Conservation (phyloP, 2,329 filamentous ascomycete genomes). For the Cryphonectria carpinicola region DNA sequence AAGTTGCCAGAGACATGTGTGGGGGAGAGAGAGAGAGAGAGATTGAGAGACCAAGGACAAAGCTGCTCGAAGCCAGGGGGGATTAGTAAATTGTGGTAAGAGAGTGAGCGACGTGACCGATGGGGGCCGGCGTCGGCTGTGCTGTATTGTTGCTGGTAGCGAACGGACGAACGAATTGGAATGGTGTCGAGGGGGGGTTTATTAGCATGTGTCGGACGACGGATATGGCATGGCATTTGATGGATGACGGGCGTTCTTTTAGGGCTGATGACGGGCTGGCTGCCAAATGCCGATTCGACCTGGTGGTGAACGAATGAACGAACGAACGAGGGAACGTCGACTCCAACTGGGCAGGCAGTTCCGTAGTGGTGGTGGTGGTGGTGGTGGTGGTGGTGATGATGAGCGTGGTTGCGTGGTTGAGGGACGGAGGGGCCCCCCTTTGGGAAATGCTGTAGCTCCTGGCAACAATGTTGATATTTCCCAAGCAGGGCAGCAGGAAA, state of each 20-base stretch:
- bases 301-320: neutral
- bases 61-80: too few species aligned
- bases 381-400: neutral
- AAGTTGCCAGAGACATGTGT: neutral
- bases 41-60: neutral
- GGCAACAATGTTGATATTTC: neutral
- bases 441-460: neutral
- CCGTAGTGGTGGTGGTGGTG: neutral
- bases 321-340: neutral
- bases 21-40: neutral
- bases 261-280: neutral
- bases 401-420: neutral
- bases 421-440: neutral
- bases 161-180: neutral
- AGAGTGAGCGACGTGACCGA: constrained; percentile 1
- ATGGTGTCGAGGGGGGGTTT: neutral
- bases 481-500: neutral
- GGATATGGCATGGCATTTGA: constrained; percentile 3
- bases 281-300: neutral
- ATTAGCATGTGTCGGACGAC: neutral
- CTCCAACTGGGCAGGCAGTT: too few species aligned
- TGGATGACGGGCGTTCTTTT: neutral
- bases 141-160: neutral
- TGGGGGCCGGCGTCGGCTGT: neutral
- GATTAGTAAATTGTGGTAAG: neutral